phyloP scores from a whole-genome alignment of 1,284 basidiomycete genomes.

The Ustilago vetiveriae region DNA sequence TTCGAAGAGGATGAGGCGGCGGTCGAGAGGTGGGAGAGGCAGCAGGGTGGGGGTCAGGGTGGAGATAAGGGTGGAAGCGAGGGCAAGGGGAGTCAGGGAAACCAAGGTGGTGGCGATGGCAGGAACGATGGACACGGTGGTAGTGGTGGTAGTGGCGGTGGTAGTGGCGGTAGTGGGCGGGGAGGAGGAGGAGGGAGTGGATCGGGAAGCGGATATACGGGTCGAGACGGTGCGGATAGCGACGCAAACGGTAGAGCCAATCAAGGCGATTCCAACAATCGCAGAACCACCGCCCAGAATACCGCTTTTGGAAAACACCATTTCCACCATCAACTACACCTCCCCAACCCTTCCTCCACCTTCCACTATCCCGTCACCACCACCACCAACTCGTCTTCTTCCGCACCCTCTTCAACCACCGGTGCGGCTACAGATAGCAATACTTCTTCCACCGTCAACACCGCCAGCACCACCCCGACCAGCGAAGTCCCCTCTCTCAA shows the following conservation, averaged over 20 bases:
- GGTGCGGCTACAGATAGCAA: conserved; percentile 1
- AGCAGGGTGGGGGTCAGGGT: background rate
- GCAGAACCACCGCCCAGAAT: background rate
- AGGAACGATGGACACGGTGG: background rate
- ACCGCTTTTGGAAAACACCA: background rate
- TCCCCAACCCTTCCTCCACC: conserved; percentile 1
- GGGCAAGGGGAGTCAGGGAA: background rate
- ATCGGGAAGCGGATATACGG: no score
- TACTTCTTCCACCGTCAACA: conserved; percentile 8
- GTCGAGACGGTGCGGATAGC: background rate
- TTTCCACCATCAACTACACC: background rate
- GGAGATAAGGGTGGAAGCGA: background rate
- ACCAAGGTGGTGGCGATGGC: background rate
- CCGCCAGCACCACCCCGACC: conserved; percentile 29
- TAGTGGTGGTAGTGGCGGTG: background rate
- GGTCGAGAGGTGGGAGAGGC: conserved; percentile 1
- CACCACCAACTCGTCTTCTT: no score
- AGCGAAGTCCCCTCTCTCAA: conserved; percentile 19
- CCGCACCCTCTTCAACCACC: background rate
- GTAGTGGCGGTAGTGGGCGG: background rate
- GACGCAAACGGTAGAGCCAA: background rate
- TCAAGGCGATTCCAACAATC: background rate
- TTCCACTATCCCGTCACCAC: background rate
- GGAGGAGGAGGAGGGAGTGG: no score
- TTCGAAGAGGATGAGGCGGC: conserved; percentile 6